A percentile compares a stretch with the other conserved stretches of the same genome.
Evolutionary conservation across 257 asterid genomes (phyloP).

Genomic region (Capsicum rhomboideum): DNA sequence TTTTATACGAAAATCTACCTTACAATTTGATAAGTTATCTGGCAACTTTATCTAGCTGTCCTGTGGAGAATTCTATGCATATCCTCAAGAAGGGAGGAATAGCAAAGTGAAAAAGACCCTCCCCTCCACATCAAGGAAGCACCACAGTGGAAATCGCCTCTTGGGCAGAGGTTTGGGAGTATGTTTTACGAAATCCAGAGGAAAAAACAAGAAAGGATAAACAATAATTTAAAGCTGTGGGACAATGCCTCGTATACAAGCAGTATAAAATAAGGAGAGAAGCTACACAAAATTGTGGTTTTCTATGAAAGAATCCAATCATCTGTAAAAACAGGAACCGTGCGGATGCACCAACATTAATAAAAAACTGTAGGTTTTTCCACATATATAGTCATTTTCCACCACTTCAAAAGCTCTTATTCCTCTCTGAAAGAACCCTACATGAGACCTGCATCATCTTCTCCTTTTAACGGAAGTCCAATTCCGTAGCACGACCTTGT

Average conservation of each 20-base stretch:
- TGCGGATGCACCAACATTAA: not conserved
- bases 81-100: not conserved
- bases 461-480: not conserved
- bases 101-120: not conserved
- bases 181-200: not conserved
- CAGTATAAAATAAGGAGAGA: not conserved
- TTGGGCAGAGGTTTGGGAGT: not conserved
- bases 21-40: not conserved
- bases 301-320: not conserved
- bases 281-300: not conserved
- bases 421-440: not conserved
- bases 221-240: not conserved
- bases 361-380: not conserved
- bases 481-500: not conserved
- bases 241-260: not conserved
- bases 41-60: not conserved
- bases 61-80: not conserved
- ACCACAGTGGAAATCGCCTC: not conserved
- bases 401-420: not conserved
- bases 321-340: not conserved
- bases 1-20: not conserved
- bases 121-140: not conserved
- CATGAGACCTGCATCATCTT: not conserved
- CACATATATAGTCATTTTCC: not conserved
- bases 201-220: not conserved